Evolutionary conservation across 768 basidiomycete genomes (phyloP).

Genomic region (Boletus patriciae): DNA sequence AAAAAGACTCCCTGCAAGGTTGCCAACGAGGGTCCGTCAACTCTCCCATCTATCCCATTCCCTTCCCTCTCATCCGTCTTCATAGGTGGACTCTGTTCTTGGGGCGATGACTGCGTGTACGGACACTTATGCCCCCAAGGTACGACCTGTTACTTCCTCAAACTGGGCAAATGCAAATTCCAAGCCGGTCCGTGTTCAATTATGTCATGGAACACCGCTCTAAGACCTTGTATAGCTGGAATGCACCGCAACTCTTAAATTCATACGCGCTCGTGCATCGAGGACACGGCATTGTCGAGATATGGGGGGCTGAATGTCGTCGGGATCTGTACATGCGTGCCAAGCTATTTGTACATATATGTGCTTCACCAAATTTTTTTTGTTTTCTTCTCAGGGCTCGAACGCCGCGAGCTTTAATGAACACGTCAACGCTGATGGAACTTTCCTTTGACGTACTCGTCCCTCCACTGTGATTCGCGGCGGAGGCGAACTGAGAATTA

Average conservation of each 20-base stretch:
- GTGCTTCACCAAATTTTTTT: conserved; percentile 25
- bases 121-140: conserved; percentile 43
- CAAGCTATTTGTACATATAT: conserved; percentile 38
- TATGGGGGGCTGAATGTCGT: conserved; percentile 4
- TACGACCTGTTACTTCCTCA: conserved; percentile 52
- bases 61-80: conserved; percentile 1
- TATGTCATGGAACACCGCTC: conserved; percentile 5
- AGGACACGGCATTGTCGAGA: conserved; percentile 15
- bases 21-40: conserved; percentile 51
- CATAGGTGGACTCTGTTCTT: conserved; percentile 54
- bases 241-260: conserved; percentile 39
- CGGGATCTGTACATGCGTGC: conserved; percentile 9
- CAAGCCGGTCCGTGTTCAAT: conserved; percentile 47
- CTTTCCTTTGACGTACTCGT: conserved; percentile 35
- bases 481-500: conserved; percentile 26
- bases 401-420: conserved; percentile 25
- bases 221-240: conserved; percentile 33
- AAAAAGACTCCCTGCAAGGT: conserved; percentile 63
- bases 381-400: conserved; percentile 27
- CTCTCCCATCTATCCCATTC: background rate
- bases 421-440: conserved; percentile 36
- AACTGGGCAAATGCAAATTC: conserved; percentile 62
- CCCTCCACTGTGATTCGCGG: conserved; percentile 29
- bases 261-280: conserved; percentile 8
- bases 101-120: conserved; percentile 58